A percentile compares a stretch with the other conserved stretches of the same genome.
Conservation (phyloP, 257 asterid genomes). For the Solanum etuberosum region DNA sequence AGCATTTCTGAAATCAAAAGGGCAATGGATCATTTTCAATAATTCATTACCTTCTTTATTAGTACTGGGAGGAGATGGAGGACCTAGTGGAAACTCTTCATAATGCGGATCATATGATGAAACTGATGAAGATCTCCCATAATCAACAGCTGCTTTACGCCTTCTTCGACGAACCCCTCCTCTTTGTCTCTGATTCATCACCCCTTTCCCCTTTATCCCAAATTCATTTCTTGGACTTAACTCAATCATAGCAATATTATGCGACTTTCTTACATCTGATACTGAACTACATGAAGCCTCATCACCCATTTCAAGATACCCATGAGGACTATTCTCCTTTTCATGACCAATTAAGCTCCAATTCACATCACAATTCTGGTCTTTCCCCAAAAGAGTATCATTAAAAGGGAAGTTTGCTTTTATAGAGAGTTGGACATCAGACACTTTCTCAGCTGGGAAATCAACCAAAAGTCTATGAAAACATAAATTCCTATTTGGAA, state of each 20-base stretch:
- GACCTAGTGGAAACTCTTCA: slow-evolving; percentile 14
- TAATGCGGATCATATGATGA: slow-evolving; percentile 28
- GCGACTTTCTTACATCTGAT: slow-evolving; percentile 31
- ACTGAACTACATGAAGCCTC: slow-evolving; percentile 57
- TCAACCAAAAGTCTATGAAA: slow-evolving; percentile 48
- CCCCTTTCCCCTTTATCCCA: slow-evolving; percentile 55
- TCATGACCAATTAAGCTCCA: slow-evolving; percentile 9
- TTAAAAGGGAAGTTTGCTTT: slow-evolving; percentile 52
- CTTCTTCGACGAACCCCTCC: slow-evolving; percentile 32
- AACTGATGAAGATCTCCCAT: slow-evolving; percentile 27
- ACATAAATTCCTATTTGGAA: slow-evolving; percentile 26
- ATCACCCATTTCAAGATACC: slow-evolving; percentile 38
- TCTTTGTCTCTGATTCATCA: slow-evolving; percentile 29
- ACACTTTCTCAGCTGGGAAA: slow-evolving; percentile 44
- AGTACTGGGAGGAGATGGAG: slow-evolving; percentile 14
- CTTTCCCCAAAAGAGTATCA: slow-evolving; percentile 15
- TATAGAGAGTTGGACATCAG: slow-evolving; percentile 47
- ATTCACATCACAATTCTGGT: slow-evolving; percentile 6
- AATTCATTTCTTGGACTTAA: background rate
- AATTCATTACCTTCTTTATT: slow-evolving; percentile 14
- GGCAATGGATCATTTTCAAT: slow-evolving; percentile 6
- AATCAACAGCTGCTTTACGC: slow-evolving; percentile 13
- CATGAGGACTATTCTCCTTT: slow-evolving; percentile 15
- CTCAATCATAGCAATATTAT: slow-evolving; percentile 10
- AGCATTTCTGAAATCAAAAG: slow-evolving; percentile 16